These are phyloP conservation scores for Agapanthus africanus DNA, from an alignment of 106 monocot species.

Conservation along the genomic window DNA sequence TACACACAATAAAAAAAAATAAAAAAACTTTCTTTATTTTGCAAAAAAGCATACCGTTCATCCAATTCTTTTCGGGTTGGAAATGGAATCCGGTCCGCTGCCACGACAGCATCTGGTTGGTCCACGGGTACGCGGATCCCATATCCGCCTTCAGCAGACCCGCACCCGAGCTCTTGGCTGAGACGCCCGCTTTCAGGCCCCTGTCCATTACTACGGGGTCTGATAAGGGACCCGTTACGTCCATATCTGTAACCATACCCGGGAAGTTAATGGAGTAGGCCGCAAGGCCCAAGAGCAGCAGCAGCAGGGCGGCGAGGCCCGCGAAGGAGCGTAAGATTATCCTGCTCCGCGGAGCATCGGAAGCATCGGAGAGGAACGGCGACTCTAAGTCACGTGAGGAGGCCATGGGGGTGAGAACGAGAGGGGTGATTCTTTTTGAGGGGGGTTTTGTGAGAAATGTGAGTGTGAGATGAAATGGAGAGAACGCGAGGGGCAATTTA, in stretches of 20 bases:
- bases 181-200: slow-evolving; percentile 21
- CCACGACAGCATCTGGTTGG: slow-evolving; percentile 40
- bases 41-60: slow-evolving; percentile 35
- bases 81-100: slow-evolving; percentile 47
- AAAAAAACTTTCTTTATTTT: neutral
- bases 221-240: neutral
- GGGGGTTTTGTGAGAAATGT: too few species aligned
- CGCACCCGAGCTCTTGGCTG: slow-evolving; percentile 23
- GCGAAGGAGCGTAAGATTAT: neutral
- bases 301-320: neutral
- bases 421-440: too few species aligned
- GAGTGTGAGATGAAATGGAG: too few species aligned
- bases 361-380: neutral
- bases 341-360: neutral
- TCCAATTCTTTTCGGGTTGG: slow-evolving; percentile 44
- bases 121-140: slow-evolving; percentile 23
- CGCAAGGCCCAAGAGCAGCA: slow-evolving; percentile 2
- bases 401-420: neutral
- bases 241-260: neutral
- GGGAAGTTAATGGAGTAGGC: slow-evolving; percentile 12
- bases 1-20: neutral
- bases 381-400: slow-evolving; percentile 1
- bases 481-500: too few species aligned
- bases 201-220: neutral
- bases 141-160: neutral